Conservation (phyloP, 2,329 filamentous ascomycete genomes). For the Ascomycota sp. region DNA sequence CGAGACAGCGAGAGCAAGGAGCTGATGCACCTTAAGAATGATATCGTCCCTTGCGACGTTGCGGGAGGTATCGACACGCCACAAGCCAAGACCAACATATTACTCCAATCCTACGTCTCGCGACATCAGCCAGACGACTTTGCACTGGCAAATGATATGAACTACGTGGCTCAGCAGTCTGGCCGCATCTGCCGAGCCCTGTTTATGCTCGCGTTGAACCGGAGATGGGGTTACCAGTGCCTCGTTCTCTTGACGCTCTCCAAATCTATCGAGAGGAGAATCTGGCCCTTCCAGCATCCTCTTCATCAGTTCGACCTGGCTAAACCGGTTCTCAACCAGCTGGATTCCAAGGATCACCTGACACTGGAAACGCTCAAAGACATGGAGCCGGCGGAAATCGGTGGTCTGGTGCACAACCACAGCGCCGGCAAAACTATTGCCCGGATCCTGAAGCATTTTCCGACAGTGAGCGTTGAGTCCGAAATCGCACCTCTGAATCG, state of each 20-base stretch:
- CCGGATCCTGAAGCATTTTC: slow-evolving; percentile 74
- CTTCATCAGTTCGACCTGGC: slow-evolving; percentile 89
- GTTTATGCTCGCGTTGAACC: slow-evolving; percentile 93
- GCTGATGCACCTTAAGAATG: slow-evolving; percentile 50
- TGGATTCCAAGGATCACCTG: slow-evolving; percentile 59
- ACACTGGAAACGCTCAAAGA: slow-evolving; percentile 74
- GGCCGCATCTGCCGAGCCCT: slow-evolving; percentile 83
- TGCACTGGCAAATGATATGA: slow-evolving; percentile 74
- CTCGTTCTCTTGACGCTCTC: slow-evolving; percentile 76
- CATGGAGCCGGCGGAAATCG: slow-evolving; percentile 85
- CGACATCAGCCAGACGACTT: slow-evolving; percentile 79
- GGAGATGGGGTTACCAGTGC: slow-evolving; percentile 90
- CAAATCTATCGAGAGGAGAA: slow-evolving; percentile 90
- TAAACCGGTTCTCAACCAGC: slow-evolving; percentile 58
- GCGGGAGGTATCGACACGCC: slow-evolving; percentile 49
- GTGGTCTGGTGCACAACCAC: slow-evolving; percentile 75
- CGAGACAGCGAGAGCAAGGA: slow-evolving; percentile 82
- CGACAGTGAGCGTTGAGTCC: slow-evolving; percentile 72
- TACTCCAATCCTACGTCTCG: slow-evolving; percentile 88
- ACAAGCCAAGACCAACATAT: slow-evolving; percentile 86
- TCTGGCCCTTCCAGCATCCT: slow-evolving; percentile 90
- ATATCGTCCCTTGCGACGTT: slow-evolving; percentile 58
- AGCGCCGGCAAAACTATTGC: slow-evolving; percentile 67
- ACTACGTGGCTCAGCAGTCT: slow-evolving; percentile 90
- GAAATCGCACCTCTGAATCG: slow-evolving; percentile 92